Base-by-base conservation (phyloP, 495 filamentous ascomycete genomes). In the Clavariopsis aquatica region DNA sequence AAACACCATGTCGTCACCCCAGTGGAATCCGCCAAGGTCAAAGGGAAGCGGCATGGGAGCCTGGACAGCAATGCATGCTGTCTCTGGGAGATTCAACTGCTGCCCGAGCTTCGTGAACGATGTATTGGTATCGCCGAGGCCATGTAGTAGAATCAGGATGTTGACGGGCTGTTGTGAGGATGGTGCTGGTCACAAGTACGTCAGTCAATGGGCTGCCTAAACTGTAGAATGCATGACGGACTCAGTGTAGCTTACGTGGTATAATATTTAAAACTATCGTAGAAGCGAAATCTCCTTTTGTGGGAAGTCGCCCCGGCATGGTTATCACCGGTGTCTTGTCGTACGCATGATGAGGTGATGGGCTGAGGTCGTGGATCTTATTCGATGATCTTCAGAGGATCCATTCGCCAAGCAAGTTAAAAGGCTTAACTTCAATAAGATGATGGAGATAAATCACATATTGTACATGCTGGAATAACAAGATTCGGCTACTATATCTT, bases 81-180 rank as follows among this genome's bases (percentile, higher is more conserved):
- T 94, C 70, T 92, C 89, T 0, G 93, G 91, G 13, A 97, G 85
- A 45, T 82, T 74, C n/a, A 97, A 76, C 65, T 85, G 84, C n/a
- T 77, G 77, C 38, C 84, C 91, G 62, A 97, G 86, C n/a, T 75
- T 66, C 53, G 85, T 80, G 78, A 96, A 96, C 13, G 87, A 78
- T 1, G 71, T 62, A 41, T 88, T 80, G 17, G 83, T 85, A 75
- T 97, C 93, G 29, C 94, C 94, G 1, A 98, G 83, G 58, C 93
- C 92, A 77, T 98, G 93, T 45, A 97, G 86, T 52, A 97, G 84
- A 73, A 97, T 75, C 38, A 98, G 88, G 71, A 96, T 81, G 69
- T 92, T 86, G 20, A 85, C 87, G 56, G 85, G 71, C 54, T 72
- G 77, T 49, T 73, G 64, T 54, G 69, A 63, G 20, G 69, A 49